Base-by-base conservation (phyloP, 345 rosid genomes). In the Aquilaria malaccensis region DNA sequence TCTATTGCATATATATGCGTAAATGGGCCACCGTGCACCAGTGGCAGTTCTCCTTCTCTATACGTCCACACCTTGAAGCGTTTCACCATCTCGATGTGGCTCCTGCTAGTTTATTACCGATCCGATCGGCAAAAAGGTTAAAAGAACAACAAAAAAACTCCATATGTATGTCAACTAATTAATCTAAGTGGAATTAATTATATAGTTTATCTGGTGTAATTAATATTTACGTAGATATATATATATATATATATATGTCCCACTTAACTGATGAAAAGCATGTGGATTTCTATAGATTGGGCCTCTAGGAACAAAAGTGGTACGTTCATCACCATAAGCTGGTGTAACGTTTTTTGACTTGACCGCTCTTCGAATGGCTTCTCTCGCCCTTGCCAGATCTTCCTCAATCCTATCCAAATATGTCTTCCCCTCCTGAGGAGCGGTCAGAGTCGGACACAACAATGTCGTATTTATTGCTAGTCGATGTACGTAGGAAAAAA, bases 191-290 rank as follows among this genome's bases (percentile, higher is more conserved):
- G 22, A 22, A 22, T 22, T 3, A 1, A 3, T 11, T 14, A 11
- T 9, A 49, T 7, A 52, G 10, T 22, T 22, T 22, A 22, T 22
- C 22, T 22, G 22, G 22, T 22, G 22, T 22, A 22, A 22, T 22
- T 22, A 22, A 22, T 22, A 22, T 22, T 22, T 22, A 22, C 22
- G 22, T 22, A 22, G 22, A 22, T 22, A 22, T 22, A 22, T 22
- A 22, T 22, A 22, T 22, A 22, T 22, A 22, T 22, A 22, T 22
- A 22, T 22, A 22, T 22, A 22, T 22, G 1, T 22, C 30, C 29
- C 30, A 69, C 85, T 69, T 64, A 80, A 79, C 87, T 78, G 87
- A 64, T 82, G 81, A 77, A 85, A 82, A 55, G 87, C 81, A 6
- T 69, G 70, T 31, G 81, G 62, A 64, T 85, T 85, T 66, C 85